Percentiles rank a stretch among this genome's conserved stretches.
phyloP scores from a whole-genome alignment of 192 early-diverging fungal genomes.

The Backusella australiensis region DNA sequence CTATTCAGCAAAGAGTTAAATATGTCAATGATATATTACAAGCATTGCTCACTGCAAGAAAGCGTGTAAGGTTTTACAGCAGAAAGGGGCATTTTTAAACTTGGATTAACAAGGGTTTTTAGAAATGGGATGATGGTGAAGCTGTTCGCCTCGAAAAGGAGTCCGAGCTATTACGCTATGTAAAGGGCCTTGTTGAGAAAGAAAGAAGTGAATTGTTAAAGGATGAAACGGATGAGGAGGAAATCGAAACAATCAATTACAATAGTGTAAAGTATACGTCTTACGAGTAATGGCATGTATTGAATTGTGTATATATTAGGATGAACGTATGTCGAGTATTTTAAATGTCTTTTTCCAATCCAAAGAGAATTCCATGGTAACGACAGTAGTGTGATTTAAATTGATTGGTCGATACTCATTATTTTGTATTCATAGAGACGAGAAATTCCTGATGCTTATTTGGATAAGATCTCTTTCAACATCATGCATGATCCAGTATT shows the following conservation, averaged over 20 bases:
- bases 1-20: constrained; percentile 53
- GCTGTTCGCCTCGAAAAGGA: constrained; percentile 48
- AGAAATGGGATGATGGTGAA: constrained; percentile 69
- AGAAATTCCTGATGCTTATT: constrained; percentile 36
- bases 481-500: constrained; percentile 69
- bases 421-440: constrained; percentile 19
- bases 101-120: background rate
- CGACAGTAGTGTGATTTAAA: background rate
- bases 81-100: background rate
- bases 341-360: constrained; percentile 51
- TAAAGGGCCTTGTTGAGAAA: constrained; percentile 55
- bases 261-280: constrained; percentile 16
- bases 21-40: constrained; percentile 63
- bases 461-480: constrained; percentile 70
- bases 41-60: constrained; percentile 60
- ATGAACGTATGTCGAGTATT: constrained; percentile 39
- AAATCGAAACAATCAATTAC: constrained; percentile 24
- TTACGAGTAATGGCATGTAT: constrained; percentile 20
- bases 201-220: constrained; percentile 50
- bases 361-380: constrained; percentile 42
- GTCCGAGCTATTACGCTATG: constrained; percentile 60
- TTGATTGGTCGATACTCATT: background rate
- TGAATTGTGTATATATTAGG: constrained; percentile 26
- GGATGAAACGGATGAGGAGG: constrained; percentile 21
- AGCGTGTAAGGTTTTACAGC: constrained; percentile 27